A percentile compares a stretch with the other conserved stretches of the same genome.
Conservation (phyloP, 75 land plant species). For the Ceratopteris richardii region DNA sequence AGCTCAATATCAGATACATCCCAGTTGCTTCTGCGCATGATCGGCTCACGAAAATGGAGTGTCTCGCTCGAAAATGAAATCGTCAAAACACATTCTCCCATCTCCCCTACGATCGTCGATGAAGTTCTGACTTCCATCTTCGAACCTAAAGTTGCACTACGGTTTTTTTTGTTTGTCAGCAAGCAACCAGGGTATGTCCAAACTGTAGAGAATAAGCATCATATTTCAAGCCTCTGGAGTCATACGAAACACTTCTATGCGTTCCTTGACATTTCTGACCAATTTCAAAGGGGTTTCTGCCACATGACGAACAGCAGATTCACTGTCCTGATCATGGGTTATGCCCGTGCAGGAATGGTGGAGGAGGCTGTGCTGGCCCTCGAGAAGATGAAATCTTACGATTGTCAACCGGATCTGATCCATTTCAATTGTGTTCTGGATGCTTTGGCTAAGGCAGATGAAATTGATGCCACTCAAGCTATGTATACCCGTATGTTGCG, state of each 20-base stretch:
- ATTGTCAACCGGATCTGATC: constrained; percentile 28
- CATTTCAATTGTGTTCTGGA: constrained; percentile 35
- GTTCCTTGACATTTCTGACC: constrained; percentile 1
- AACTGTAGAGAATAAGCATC: not conserved
- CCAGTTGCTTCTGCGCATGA: not conserved
- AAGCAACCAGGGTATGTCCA: not conserved
- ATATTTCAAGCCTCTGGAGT: not conserved
- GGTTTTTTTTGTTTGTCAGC: not conserved
- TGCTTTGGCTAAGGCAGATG: constrained; percentile 20
- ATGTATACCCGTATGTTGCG: constrained; percentile 38
- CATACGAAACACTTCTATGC: not conserved
- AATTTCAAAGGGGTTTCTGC: not conserved
- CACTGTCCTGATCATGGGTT: constrained; percentile 30
- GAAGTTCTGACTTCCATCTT: not conserved
- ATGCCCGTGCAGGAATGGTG: constrained; percentile 18
- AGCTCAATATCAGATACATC: not conserved
- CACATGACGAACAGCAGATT: constrained; percentile 13
- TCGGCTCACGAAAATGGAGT: not conserved
- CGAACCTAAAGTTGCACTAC: constrained; percentile 1
- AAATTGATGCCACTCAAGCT: constrained; percentile 36
- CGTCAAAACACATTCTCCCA: not conserved
- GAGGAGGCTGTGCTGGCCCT: constrained; percentile 57
- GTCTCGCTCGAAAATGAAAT: not conserved
- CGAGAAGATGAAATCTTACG: constrained; percentile 35
- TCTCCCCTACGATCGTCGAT: not conserved